A percentile compares a stretch with the other conserved stretches of the same genome.
phyloP scores from a whole-genome alignment of 163 green algal species.

The Volvox carteri region DNA sequence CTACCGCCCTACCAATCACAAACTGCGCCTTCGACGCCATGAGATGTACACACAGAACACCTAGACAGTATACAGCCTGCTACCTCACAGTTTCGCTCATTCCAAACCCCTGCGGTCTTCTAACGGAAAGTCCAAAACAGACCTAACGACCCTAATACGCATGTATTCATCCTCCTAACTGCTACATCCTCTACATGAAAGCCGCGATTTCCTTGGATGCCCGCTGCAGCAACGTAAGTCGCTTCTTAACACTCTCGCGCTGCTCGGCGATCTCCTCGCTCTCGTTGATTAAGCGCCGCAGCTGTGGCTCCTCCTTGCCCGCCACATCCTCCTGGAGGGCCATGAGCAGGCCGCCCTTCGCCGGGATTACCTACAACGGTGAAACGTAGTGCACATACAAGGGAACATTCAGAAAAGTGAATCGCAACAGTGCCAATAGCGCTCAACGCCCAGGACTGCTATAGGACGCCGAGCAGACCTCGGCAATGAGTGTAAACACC shows the following conservation, averaged over 20 bases:
- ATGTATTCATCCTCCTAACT: too few species aligned
- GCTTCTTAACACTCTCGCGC: constrained; percentile 70
- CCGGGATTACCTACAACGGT: constrained; percentile 73
- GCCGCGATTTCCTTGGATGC: constrained; percentile 70
- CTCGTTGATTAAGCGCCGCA: constrained; percentile 90
- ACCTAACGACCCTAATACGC: neutral
- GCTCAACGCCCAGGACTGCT: too few species aligned
- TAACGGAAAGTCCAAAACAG: neutral
- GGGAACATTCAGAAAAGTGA: too few species aligned
- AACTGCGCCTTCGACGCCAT: neutral
- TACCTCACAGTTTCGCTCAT: too few species aligned
- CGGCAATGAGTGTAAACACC: too few species aligned
- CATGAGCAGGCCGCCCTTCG: constrained; percentile 87
- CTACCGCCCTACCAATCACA: neutral
- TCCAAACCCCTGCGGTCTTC: neutral
- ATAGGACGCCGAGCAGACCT: too few species aligned
- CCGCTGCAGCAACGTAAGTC: constrained; percentile 69
- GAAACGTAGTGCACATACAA: neutral
- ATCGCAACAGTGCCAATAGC: too few species aligned
- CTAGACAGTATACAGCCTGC: neutral
- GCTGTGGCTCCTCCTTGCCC: constrained; percentile 80
- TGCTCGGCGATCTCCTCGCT: constrained; percentile 87
- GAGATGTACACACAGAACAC: neutral
- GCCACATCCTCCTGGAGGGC: constrained; percentile 84
- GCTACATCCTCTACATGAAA: constrained; percentile 52